Evolutionary conservation across 108 stramenopile genomes (phyloP), one percentile per base, ranked within the genome.

Genomic region (Parmales sp.): DNA sequence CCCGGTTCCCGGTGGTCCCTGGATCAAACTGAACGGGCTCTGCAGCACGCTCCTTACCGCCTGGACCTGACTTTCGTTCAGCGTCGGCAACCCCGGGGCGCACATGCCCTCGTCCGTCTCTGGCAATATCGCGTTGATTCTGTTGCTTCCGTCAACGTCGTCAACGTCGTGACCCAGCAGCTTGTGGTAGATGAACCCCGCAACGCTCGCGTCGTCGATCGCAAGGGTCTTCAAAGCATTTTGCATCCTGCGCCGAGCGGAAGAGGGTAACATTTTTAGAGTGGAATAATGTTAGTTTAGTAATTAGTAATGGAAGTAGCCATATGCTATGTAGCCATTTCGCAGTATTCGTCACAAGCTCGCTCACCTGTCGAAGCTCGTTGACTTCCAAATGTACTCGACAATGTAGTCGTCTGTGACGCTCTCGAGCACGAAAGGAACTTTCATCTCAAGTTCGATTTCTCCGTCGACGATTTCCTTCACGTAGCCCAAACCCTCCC

Each of bases 321-420:
- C n/a, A n/a, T n/a, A n/a, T n/a, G n/a, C n/a, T n/a, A n/a, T n/a
- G n/a, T n/a, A n/a, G n/a, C n/a, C n/a, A n/a, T n/a, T n/a, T n/a
- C n/a, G n/a, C n/a, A n/a, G n/a, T n/a, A n/a, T n/a, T n/a, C n/a
- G n/a, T n/a, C n/a, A n/a, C n/a, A n/a, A n/a, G n/a, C n/a, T n/a
- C n/a, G n/a, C n/a, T n/a, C n/a, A n/a, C n/a, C n/a, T 79, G 72
- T 97, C 98, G 71, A 90, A 99, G 23, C 90, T 90, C 11, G 91
- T 93, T 20, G 78, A 75, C 78, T 96, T 96, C 98, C 98, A 99
- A 69, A 99, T 90, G 70, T 94, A 95, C 63, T 94, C 91, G n/a
- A 96, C 88, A 67, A 85, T 69, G 70, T 85, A 98, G 64, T 93
- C 93, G 71, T 93, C 91, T 1, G 85, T 76, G 73, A 97, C 83